Evolutionary conservation across 768 basidiomycete species (phyloP), one percentile per base, ranked within the genome.

Genomic region (Rhizopogon roseolus): DNA sequence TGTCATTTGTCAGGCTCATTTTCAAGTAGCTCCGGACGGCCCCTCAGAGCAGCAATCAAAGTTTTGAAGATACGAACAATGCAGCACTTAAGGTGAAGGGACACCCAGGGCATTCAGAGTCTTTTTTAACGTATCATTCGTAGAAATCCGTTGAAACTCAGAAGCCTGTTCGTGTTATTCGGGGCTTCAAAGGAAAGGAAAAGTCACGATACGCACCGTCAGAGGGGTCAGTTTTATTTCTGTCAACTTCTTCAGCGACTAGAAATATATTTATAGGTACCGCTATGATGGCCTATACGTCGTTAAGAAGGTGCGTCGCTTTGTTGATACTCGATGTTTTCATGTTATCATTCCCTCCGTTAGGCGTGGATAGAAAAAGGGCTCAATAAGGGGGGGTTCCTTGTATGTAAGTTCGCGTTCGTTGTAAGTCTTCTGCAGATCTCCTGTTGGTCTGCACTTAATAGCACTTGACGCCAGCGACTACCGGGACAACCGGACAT

Each of bases 241-340:
- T 46, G n/a, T 34, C 22, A 8, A 42, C 39, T 44, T 28, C n/a
- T 41, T 46, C 27, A 11, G n/a, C 42, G 9, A 36, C 22, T 38
- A 36, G 19, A 36, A 51, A 5, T 45, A 29, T 41, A 16, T 25
- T 22, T 53, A 6, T 50, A 89, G 90, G 25, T 97, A 94, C 65
- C 84, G 93, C 8, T 97, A 97, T 63, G 93, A 96, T 60, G 94
- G 94, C 1, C 74, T 97, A 10, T 97, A 96, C 64, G 71, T 63
- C 2, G 87, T 93, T 14, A 87, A 87, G 68, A 84, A 84, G 74
- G 89, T 81, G 56, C 46, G 71, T 41, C 28, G 29, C 22, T 16
- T 13, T 1, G 10, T 22, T 22, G 38, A 11, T 57, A 22, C 9
- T n/a, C 14, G 29, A 9, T 22, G 32, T 4, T 14, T 38, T 28